Percentiles rank a stretch among this genome's conserved stretches.
Evolutionary conservation across 805 yeast genomes (phyloP).

Genomic region (Cyberlindnera mycetangii): DNA sequence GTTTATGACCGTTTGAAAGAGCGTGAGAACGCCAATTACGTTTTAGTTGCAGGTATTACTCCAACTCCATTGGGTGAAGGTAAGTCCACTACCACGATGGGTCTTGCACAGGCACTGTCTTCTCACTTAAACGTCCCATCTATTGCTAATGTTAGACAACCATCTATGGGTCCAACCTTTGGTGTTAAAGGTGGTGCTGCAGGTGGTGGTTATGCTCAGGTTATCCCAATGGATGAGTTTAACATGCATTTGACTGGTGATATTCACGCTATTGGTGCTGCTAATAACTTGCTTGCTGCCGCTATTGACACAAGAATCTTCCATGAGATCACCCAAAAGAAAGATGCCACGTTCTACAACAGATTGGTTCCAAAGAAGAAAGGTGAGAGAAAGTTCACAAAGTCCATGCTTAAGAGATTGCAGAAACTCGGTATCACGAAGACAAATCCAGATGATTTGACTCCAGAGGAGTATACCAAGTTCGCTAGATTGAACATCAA

Average conservation of each 20-base stretch:
- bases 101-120: constrained; percentile 76
- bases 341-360: constrained; percentile 67
- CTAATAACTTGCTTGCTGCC: constrained; percentile 77
- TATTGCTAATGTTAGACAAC: constrained; percentile 82
- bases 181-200: constrained; percentile 92
- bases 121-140: constrained; percentile 69
- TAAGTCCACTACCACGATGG: constrained; percentile 80
- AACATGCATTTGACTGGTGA: constrained; percentile 86
- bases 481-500: constrained; percentile 74
- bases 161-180: constrained; percentile 86
- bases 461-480: constrained; percentile 59
- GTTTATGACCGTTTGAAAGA: constrained; percentile 60
- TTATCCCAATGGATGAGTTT: constrained; percentile 86
- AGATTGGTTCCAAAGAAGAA: constrained; percentile 74
- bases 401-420: constrained; percentile 65
- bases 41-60: constrained; percentile 78
- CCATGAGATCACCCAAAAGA: constrained; percentile 73
- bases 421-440: constrained; percentile 65
- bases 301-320: constrained; percentile 85
- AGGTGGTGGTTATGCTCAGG: constrained; percentile 87
- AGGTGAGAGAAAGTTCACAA: constrained; percentile 65
- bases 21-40: constrained; percentile 64
- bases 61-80: constrained; percentile 89
- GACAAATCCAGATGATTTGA: constrained; percentile 69
- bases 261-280: constrained; percentile 81